Base-by-base conservation (phyloP, 495 filamentous ascomycete species). In the Hypoxylon intermedium region DNA sequence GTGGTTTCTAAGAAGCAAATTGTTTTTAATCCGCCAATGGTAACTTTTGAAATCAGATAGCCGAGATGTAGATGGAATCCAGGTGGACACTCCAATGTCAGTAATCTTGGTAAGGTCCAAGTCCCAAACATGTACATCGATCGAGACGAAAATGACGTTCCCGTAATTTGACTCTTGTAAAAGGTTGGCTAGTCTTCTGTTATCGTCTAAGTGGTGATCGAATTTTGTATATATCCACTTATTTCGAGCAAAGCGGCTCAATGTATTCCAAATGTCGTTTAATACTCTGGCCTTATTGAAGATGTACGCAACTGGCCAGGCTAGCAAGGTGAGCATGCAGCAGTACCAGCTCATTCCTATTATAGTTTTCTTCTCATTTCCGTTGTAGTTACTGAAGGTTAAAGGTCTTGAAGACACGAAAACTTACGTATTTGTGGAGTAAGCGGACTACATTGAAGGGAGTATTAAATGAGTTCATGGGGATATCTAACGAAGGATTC, bases 11-110 rank as follows among this genome's bases (percentile, higher is more conserved):
- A 50, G 36, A 6, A 3, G 1, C 5, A 21, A 30, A 19, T 63
- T 53, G 0, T 53, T 48, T 41, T 43, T 40, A n/a, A 63, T 36
- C 37, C 13, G 1, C 60, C 60, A 63, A 24, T 49, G 24, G 24
- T 16, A 31, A 26, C n/a, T n/a, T n/a, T n/a, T n/a, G 21, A 20
- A 2, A 26, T 0, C 16, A 36, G 34, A 1, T 23, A 0, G 12
- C 15, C 7, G 6, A 28, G 13, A 6, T 6, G 9, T n/a, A n/a
- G n/a, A n/a, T n/a, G n/a, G n/a, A n/a, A n/a, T n/a, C 60, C 60
- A 63, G 1, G 6, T 44, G 2, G 53, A 58, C 3, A 63, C 0
- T 4, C 53, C 53, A 18, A 63, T 53, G 7, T 63, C 48, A 3
- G 43, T 49, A 18, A 53, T 48, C 30, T 23, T 55, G 6, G 5